phyloP scores from a whole-genome alignment of 305 asterid species.

The Withania somnifera region DNA sequence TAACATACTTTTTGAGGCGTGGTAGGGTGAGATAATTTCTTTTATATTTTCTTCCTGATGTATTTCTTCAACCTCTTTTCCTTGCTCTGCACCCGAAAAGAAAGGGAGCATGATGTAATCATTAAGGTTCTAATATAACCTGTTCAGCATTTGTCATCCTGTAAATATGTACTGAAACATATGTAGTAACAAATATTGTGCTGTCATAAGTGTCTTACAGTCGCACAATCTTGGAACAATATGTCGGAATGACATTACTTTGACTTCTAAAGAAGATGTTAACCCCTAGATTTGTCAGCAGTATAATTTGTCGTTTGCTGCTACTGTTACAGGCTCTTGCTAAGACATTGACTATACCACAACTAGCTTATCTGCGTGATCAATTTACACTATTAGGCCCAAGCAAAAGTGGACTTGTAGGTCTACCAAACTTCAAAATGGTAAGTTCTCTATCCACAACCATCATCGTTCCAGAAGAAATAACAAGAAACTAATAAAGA shows the following conservation, averaged over 20 bases:
- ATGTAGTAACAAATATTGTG: neutral
- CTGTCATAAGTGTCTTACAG: neutral
- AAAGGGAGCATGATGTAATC: neutral
- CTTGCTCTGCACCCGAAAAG: neutral
- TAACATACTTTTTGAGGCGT: neutral
- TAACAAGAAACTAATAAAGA: neutral
- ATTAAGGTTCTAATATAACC: neutral
- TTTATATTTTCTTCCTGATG: neutral
- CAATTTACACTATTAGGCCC: slow-evolving; percentile 38
- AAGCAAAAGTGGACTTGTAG: slow-evolving; percentile 35
- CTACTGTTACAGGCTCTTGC: slow-evolving; percentile 34
- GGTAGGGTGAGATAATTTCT: neutral
- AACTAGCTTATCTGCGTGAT: slow-evolving; percentile 37
- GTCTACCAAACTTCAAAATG: slow-evolving; percentile 28
- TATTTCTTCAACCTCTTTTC: neutral
- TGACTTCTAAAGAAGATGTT: neutral
- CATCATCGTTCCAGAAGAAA: neutral
- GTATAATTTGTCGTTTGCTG: neutral
- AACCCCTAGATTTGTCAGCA: neutral
- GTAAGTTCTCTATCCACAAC: slow-evolving; percentile 10
- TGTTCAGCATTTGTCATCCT: neutral
- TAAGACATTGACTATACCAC: slow-evolving; percentile 31
- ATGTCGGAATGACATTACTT: neutral
- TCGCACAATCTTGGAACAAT: neutral
- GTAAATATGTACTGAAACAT: neutral